Evolutionary conservation across 371 early-diverging fungal species (phyloP).

Genomic region (Polyrhizophydium stewartii): DNA sequence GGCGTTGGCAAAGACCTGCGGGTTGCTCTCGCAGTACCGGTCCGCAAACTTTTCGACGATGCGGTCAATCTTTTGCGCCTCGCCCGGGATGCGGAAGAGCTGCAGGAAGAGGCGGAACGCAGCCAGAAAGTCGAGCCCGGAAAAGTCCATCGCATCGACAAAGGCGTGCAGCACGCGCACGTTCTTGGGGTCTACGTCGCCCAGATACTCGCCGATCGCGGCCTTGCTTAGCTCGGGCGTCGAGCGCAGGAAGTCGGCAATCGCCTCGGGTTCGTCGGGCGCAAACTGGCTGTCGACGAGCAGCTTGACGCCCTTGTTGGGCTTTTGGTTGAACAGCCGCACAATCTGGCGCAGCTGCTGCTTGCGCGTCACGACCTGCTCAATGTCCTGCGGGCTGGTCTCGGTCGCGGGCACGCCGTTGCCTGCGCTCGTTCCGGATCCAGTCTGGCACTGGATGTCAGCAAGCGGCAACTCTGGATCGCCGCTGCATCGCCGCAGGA

Average conservation of each 20-base stretch:
- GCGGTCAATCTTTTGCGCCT: slow-evolving; percentile 97
- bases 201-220: slow-evolving; percentile 91
- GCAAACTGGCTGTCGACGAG: slow-evolving; percentile 30
- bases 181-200: slow-evolving; percentile 85
- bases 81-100: slow-evolving; percentile 94
- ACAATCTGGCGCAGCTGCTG: slow-evolving; percentile 29
- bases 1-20: slow-evolving; percentile 65
- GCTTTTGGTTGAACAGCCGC: slow-evolving; percentile 41
- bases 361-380: slow-evolving; percentile 37
- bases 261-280: slow-evolving; percentile 26
- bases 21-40: slow-evolving; percentile 79
- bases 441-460: no score
- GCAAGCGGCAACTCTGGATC: no score
- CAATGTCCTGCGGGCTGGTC: slow-evolving; percentile 18
- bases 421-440: no score
- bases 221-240: slow-evolving; percentile 64
- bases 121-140: slow-evolving; percentile 67
- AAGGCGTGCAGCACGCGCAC: slow-evolving; percentile 93
- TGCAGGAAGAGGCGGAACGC: slow-evolving; percentile 88
- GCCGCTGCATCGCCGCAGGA: background rate
- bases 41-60: slow-evolving; percentile 97
- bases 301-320: slow-evolving; percentile 35
- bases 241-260: slow-evolving; percentile 36
- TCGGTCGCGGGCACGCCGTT: background rate
- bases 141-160: slow-evolving; percentile 86